Evolutionary conservation across 208 protist species (phyloP), one percentile per base, ranked within the genome.

Genomic region (Trypanosoma caninum): DNA sequence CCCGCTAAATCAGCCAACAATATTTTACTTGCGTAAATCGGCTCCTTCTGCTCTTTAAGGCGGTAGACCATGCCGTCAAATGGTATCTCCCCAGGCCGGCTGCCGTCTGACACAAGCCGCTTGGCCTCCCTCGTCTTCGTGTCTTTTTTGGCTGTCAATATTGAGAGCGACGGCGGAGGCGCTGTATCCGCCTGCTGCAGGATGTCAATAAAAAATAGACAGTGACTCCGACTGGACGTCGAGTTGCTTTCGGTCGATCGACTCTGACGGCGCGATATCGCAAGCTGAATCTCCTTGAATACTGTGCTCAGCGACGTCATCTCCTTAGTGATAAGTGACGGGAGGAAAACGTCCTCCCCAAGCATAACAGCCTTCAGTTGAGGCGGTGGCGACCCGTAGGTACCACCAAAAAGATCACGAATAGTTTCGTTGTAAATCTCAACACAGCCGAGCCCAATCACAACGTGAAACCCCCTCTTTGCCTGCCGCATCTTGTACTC

Each of bases 21-120:
- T 23, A 98, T 89, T 59, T 93, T 91, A 58, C 82, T 91, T 8
- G 54, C 47, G 70, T 87, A 93, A 38, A 93, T 59, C 22, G 80
- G 87, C 67, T 94, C 84, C 68, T 86, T 74, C 71, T 94, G 84
- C 1, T 78, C 84, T 0, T 68, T 73, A 10, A 87, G 31, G 37
- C 72, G 72, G 44, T 76, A 72, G 13, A 85, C 63, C 30, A 67
- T 79, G n/a, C 87, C 87, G 35, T 89, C 76, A 59, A 94, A 94
- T 14, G 83, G 76, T 77, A 94, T 87, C 65, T 91, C 84, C 18
- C 65, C 65, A 41, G 50, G 46, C 7, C 22, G 23, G 9, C 2
- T 50, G 3, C 63, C 56, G 31, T 46, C 23, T 11, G 11, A 44
- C 9, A 52, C 41, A 25, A 55, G 13, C 20, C 65, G 33, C 18